phyloP scores from a whole-genome alignment of 257 asterid species.

The Solanum sejunctum region DNA sequence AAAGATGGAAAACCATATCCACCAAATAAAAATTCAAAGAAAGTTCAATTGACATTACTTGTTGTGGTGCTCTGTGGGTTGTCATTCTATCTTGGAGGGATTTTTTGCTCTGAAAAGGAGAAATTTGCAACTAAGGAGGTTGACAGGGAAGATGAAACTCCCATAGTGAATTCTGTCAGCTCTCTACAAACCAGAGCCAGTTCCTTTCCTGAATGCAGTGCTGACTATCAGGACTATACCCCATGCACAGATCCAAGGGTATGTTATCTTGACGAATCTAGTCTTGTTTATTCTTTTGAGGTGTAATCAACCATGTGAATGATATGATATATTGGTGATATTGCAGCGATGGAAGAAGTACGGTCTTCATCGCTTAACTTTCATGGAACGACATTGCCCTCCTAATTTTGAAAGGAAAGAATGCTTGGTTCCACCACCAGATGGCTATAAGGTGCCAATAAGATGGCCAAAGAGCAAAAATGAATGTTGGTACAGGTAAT shows the following conservation, averaged over 20 bases:
- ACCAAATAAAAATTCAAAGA: slow-evolving; percentile 45
- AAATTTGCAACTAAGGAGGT: slow-evolving; percentile 11
- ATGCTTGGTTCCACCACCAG: slow-evolving; percentile 83
- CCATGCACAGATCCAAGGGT: slow-evolving; percentile 99
- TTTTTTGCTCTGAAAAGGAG: slow-evolving; percentile 65
- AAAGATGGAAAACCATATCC: slow-evolving; percentile 73
- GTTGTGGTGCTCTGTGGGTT: slow-evolving; percentile 73
- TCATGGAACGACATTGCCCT: slow-evolving; percentile 89
- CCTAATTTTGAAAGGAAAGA: slow-evolving; percentile 59
- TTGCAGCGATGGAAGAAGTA: slow-evolving; percentile 75
- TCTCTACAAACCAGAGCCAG: slow-evolving; percentile 49
- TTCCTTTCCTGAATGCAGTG: slow-evolving; percentile 59
- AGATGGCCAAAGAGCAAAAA: slow-evolving; percentile 87
- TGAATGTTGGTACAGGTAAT: slow-evolving; percentile 87
- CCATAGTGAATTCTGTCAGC: slow-evolving; percentile 17
- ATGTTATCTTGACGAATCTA: background rate
- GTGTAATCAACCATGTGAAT: background rate
- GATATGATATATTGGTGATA: background rate
- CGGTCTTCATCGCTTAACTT: slow-evolving; percentile 43
- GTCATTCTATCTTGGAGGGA: slow-evolving; percentile 96
- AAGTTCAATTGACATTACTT: slow-evolving; percentile 50
- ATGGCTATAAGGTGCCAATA: slow-evolving; percentile 66
- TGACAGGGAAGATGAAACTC: slow-evolving; percentile 5
- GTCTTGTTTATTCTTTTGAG: background rate
- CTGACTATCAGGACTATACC: slow-evolving; percentile 77